phyloP scores from a whole-genome alignment of 2,329 filamentous ascomycete genomes.

The Penicillium sp. region DNA sequence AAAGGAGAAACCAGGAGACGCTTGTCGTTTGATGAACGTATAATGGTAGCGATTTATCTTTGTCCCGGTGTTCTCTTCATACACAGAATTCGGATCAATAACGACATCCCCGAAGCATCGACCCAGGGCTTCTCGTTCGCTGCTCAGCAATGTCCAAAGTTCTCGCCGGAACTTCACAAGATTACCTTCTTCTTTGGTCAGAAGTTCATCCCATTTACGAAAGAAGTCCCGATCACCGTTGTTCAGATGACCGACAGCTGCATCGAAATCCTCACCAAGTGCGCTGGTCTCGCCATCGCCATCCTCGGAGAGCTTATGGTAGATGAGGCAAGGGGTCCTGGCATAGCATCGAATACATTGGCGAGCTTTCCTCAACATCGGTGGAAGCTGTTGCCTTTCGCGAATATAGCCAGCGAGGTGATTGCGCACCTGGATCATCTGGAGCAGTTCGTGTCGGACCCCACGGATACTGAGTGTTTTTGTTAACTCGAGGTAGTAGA shows the following conservation, averaged over 20 bases:
- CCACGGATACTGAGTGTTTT: conserved; percentile 77
- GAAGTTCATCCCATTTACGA: conserved; percentile 81
- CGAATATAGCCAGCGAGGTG: conserved; percentile 76
- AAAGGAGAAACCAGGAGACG: conserved; percentile 64
- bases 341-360: conserved; percentile 84
- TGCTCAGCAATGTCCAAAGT: conserved; percentile 90
- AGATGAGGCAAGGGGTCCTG: conserved; percentile 81
- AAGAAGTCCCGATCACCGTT: conserved; percentile 73
- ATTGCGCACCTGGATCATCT: conserved; percentile 96
- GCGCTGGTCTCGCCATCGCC: conserved; percentile 74
- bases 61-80: conserved; percentile 58
- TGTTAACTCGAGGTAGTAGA: conserved; percentile 92
- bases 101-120: conserved; percentile 83
- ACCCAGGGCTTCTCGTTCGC: conserved; percentile 75
- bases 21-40: conserved; percentile 64
- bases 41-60: conserved; percentile 92
- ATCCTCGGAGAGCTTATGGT: conserved; percentile 80
- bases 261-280: conserved; percentile 71
- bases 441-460: conserved; percentile 75
- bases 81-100: conserved; percentile 66
- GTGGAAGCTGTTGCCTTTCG: conserved; percentile 70
- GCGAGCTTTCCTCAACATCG: conserved; percentile 73
- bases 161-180: conserved; percentile 78
- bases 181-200: conserved; percentile 91
- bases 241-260: conserved; percentile 68